Conservation (phyloP, 805 yeast species). For the Pichia nanzhaoensis region DNA sequence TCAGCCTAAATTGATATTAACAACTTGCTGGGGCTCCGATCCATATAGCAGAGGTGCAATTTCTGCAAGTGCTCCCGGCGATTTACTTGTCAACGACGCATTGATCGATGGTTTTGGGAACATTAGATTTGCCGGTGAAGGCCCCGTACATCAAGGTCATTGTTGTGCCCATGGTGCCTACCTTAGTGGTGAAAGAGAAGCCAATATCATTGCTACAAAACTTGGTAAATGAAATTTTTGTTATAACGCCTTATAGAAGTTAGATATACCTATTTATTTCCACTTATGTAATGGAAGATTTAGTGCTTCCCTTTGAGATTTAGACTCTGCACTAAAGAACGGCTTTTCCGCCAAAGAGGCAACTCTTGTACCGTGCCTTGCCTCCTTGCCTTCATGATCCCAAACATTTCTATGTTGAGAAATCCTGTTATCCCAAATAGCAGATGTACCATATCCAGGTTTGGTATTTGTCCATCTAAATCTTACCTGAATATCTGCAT, state of each 20-base stretch:
- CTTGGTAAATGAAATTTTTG: background rate
- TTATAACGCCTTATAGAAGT: no score
- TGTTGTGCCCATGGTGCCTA: constrained; percentile 55
- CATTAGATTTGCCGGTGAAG: constrained; percentile 51
- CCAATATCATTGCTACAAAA: constrained; percentile 16
- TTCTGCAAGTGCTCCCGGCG: constrained; percentile 36
- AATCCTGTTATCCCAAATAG: constrained; percentile 45
- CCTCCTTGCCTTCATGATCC: constrained; percentile 35
- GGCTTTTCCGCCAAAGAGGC: constrained; percentile 51
- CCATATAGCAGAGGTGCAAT: constrained; percentile 46
- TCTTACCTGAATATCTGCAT: constrained; percentile 51
- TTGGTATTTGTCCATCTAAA: constrained; percentile 38
- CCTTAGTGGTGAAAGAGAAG: constrained; percentile 43
- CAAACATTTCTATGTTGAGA: constrained; percentile 39
- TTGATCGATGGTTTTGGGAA: constrained; percentile 28
- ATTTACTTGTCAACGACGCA: constrained; percentile 32
- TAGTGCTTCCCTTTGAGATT: constrained; percentile 45
- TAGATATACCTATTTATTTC: background rate
- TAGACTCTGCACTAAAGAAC: constrained; percentile 41
- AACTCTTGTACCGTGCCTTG: constrained; percentile 49
- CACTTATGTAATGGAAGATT: constrained; percentile 26
- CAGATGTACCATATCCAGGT: constrained; percentile 37
- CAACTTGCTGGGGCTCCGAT: constrained; percentile 42
- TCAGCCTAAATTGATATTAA: constrained; percentile 21
- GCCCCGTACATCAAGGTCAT: constrained; percentile 42